phyloP scores from a whole-genome alignment of 1,284 basidiomycete genomes.

The Tilletiopsis washingtonensis region DNA sequence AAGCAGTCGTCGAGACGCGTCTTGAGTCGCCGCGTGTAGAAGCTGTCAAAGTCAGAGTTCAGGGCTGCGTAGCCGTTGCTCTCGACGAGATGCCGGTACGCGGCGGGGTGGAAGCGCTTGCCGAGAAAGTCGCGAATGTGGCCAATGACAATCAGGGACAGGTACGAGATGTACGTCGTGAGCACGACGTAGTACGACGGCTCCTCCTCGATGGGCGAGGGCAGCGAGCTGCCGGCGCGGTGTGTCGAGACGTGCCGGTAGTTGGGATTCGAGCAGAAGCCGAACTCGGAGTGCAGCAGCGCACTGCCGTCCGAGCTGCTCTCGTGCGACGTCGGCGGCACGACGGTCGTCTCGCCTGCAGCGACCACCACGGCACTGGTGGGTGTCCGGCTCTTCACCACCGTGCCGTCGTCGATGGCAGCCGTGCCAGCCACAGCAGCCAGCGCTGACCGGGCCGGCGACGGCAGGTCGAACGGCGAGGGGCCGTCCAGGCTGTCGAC shows the following conservation, averaged over 20 bases:
- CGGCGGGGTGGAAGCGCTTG: slow-evolving; percentile 66
- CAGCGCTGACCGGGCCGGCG: slow-evolving; percentile 14
- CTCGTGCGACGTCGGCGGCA: slow-evolving; percentile 5
- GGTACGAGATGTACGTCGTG: slow-evolving; percentile 66
- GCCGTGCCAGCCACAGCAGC: not conserved
- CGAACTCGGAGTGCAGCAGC: slow-evolving; percentile 67
- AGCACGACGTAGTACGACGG: slow-evolving; percentile 84
- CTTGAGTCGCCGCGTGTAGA: slow-evolving; percentile 94
- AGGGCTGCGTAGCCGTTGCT: slow-evolving; percentile 68
- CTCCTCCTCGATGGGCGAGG: slow-evolving; percentile 57
- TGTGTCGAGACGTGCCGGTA: slow-evolving; percentile 65
- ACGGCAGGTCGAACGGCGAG: slow-evolving; percentile 21
- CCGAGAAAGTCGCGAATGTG: slow-evolving; percentile 93
- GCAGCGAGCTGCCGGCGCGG: slow-evolving; percentile 26
- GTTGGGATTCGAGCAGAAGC: slow-evolving; percentile 65
- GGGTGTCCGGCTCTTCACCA: not conserved
- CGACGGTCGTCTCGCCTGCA: not conserved
- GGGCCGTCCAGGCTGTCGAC: slow-evolving; percentile 27
- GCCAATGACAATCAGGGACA: slow-evolving; percentile 64
- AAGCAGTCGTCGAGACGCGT: slow-evolving; percentile 93
- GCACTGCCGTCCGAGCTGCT: slow-evolving; percentile 16
- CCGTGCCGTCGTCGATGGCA: not conserved
- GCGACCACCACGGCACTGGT: not conserved
- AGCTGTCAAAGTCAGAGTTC: slow-evolving; percentile 97
- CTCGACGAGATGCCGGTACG: slow-evolving; percentile 60